Evolutionary conservation across 2,329 filamentous ascomycete genomes (phyloP), one percentile per base, ranked within the genome.

Genomic region (Cordyceps cateniannulata): DNA sequence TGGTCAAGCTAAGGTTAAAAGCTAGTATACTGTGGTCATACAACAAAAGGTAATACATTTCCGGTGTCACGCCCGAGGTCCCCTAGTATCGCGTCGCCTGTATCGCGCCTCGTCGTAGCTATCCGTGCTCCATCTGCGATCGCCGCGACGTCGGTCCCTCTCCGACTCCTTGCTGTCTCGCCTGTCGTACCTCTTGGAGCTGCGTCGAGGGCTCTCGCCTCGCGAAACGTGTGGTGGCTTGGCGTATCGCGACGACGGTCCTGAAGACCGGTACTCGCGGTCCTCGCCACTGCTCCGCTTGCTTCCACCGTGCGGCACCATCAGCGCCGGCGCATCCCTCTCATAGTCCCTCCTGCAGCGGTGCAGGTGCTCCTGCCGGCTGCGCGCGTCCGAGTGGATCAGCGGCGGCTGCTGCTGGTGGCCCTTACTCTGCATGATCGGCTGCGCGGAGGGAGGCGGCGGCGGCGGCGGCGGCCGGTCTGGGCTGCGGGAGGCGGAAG

Each of bases 381-480:
- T 61, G 24, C 38, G 54, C 3, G 51, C n/a, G 18, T 61, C 51
- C 6, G 45, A 49, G 18, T 55, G 50, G 18, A 61, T 55, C 29
- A 61, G 27, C 18, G 50, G 58, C n/a, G n/a, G n/a, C n/a, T n/a
- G n/a, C n/a, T n/a, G n/a, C n/a, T n/a, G n/a, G n/a, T n/a, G n/a
- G n/a, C n/a, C n/a, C 20, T 20, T 44, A 27, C 12, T 59, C 25
- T 35, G 35, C 20, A 22, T 18, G 8, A n/a, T 12, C 44, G n/a
- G 5, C 44, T 5, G 44, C 20, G 44, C 20, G 12, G 35, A 20
- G 5, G 4, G 22, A 10, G 8, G 55, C 6, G 32, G 22, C 10
- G 38, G 22, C 18, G 24, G 5, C 10, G 35, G 42, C 35, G 42
- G 22, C 29, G n/a, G 25, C 12, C 35, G 29, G 47, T 52, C 45